Base-by-base conservation (phyloP, 2,329 filamentous ascomycete species). In the Pseudocercospora ulei region DNA sequence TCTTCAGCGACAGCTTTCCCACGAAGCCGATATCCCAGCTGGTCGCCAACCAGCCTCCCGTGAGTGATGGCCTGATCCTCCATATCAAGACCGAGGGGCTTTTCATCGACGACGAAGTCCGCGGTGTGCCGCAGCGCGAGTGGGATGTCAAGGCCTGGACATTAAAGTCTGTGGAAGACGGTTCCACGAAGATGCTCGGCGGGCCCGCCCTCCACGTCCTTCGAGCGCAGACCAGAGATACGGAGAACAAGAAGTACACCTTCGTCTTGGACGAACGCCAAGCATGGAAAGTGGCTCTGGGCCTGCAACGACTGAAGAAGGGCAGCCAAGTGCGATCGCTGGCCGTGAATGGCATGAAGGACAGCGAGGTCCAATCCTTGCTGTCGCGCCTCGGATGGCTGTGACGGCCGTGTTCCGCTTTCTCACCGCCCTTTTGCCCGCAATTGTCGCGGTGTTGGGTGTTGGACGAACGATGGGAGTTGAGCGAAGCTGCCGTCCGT, bases 131-230 rank as follows among this genome's bases (percentile, higher is more conserved):
- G n/a, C 86, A 96, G 64, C 78, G 90, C 43, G 90, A 98, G 65
- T 98, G 90, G 90, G 90, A 98, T 61, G 78, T 96, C 57, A 96
- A 96, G 63, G 87, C 88, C 16, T 96, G 90, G 90, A 94, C 86
- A 27, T 74, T 98, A 64, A 95, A 93, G 65, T 68, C 81, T 49
- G 77, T 92, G 62, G 90, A 96, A 73, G 79, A 55, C 25, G 55
- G 54, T 5, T 39, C 38, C 16, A 50, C 53, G 64, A 65, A 68
- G 59, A 41, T 34, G 2, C 22, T 17, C 7, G 34, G 24, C 9
- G 58, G 65, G 28, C 56, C 61, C 26, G 62, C 65, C n/a, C 60
- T 69, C 23, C 71, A 76, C 49, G 62, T 78, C 37, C 64, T 79
- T 39, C 66, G 75, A 36, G 73, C 73, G 8, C 72, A 64, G 31